These are phyloP conservation scores for Candida sphagnicola DNA, from an alignment of 805 yeast species.

Conservation along the genomic window DNA sequence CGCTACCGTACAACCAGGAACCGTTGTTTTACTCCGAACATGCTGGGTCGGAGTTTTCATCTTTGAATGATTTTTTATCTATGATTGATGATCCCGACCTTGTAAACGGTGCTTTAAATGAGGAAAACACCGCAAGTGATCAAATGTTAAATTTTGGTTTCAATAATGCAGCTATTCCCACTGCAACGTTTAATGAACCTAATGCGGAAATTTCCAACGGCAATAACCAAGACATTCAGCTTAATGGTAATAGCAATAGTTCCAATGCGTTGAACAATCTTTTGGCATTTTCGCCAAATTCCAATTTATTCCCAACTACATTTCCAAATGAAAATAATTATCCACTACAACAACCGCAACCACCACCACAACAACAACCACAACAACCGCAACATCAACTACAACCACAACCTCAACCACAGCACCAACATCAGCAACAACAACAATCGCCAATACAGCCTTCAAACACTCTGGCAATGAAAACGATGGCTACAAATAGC, in stretches of 20 bases:
- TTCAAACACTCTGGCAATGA: background rate
- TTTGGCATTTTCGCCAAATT: slow-evolving; percentile 27
- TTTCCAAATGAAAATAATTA: slow-evolving; percentile 9
- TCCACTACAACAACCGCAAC: slow-evolving; percentile 1
- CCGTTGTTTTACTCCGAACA: slow-evolving; percentile 87
- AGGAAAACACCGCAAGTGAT: slow-evolving; percentile 16
- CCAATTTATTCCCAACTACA: slow-evolving; percentile 16
- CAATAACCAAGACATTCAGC: background rate
- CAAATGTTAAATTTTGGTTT: slow-evolving; percentile 21
- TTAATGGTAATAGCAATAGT: slow-evolving; percentile 9
- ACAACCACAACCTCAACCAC: slow-evolving; percentile 10
- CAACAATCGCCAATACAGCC: background rate
- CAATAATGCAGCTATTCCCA: slow-evolving; percentile 4
- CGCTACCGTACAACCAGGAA: slow-evolving; percentile 50
- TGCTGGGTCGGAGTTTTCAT: slow-evolving; percentile 88
- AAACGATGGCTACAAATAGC: background rate
- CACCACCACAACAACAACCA: no score
- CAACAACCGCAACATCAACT: slow-evolving; percentile 10
- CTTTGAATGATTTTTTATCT: slow-evolving; percentile 81
- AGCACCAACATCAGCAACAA: slow-evolving; percentile 5
- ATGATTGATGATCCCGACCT: slow-evolving; percentile 86
- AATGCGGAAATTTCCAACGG: background rate
- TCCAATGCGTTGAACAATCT: slow-evolving; percentile 14
- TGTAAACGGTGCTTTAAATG: slow-evolving; percentile 43
- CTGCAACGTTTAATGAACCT: background rate